Conservation (phyloP, 2,329 filamentous ascomycete genomes). For the Didymella pinodella region DNA sequence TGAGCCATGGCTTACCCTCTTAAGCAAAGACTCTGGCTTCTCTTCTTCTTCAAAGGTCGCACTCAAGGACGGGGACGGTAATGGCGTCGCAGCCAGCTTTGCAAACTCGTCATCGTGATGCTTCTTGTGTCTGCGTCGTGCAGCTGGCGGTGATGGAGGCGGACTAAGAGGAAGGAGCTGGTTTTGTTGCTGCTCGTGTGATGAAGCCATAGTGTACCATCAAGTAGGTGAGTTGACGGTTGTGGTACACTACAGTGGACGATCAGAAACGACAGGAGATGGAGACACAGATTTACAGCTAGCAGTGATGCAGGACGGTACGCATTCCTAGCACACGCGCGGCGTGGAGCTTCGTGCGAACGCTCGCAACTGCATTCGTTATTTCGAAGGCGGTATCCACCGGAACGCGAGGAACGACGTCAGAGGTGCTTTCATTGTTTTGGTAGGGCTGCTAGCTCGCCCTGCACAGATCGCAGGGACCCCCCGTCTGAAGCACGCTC, state of each 20-base stretch:
- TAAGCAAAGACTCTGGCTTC: slow-evolving; percentile 35
- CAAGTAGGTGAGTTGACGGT: not conserved
- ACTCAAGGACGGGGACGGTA: slow-evolving; percentile 34
- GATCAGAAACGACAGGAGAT: not conserved
- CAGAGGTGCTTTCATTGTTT: not conserved
- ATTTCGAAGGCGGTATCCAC: slow-evolving; percentile 11
- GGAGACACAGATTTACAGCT: not conserved
- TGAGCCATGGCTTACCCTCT: slow-evolving; percentile 28
- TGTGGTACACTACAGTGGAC: slow-evolving; percentile 3
- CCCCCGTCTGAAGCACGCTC: not conserved
- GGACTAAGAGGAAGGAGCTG: slow-evolving; percentile 37
- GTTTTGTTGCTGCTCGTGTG: slow-evolving; percentile 24
- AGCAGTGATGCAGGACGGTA: slow-evolving; percentile 1
- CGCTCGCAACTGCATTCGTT: slow-evolving; percentile 9
- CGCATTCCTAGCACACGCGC: not conserved
- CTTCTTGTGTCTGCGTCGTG: slow-evolving; percentile 34
- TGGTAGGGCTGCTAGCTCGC: slow-evolving; percentile 16
- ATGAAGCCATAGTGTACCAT: slow-evolving; percentile 18
- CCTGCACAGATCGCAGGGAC: slow-evolving; percentile 15
- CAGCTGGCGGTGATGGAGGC: slow-evolving; percentile 39
- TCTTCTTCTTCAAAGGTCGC: slow-evolving; percentile 28
- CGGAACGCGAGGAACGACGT: slow-evolving; percentile 16
- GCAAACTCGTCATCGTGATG: slow-evolving; percentile 42
- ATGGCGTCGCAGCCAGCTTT: slow-evolving; percentile 36
- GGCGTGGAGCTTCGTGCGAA: slow-evolving; percentile 10